Percentiles rank a stretch among this genome's conserved stretches.
These are phyloP conservation scores for Fermentozyma sake DNA, from an alignment of 1,139 yeast species.

Conservation along the genomic window DNA sequence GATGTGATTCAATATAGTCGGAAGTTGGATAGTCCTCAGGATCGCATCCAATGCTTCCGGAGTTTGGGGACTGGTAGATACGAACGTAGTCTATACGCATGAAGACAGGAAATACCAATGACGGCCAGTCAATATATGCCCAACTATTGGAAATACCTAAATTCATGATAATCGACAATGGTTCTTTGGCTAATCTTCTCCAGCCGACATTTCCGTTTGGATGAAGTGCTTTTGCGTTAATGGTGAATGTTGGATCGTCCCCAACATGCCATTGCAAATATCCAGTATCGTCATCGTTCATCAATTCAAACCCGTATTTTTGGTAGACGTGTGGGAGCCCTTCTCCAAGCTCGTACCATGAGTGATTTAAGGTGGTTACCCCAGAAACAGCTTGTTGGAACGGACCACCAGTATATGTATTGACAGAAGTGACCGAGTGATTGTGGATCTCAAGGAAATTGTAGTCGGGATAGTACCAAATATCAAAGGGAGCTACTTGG, in stretches of 20 bases:
- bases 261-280: slow-evolving; percentile 28
- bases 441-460: slow-evolving; percentile 19
- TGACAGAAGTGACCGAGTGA: slow-evolving; percentile 20
- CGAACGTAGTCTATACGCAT: slow-evolving; percentile 24
- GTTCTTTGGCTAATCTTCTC: slow-evolving; percentile 24
- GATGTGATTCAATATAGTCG: slow-evolving; percentile 20
- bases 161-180: slow-evolving; percentile 25
- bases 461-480: slow-evolving; percentile 29
- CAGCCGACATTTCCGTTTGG: slow-evolving; percentile 27
- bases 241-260: slow-evolving; percentile 18
- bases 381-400: slow-evolving; percentile 28
- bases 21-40: slow-evolving; percentile 23
- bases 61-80: slow-evolving; percentile 22
- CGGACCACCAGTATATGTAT: slow-evolving; percentile 28
- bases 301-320: slow-evolving; percentile 22
- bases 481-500: slow-evolving; percentile 28
- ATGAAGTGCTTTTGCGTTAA: slow-evolving; percentile 19
- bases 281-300: slow-evolving; percentile 19
- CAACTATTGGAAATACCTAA: slow-evolving; percentile 27
- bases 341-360: slow-evolving; percentile 22
- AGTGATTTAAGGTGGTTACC: slow-evolving; percentile 18
- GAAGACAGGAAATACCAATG: slow-evolving; percentile 21
- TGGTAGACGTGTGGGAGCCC: slow-evolving; percentile 27
- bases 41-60: slow-evolving; percentile 21
- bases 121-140: slow-evolving; percentile 29